Evolutionary conservation across 148 eudicot species (phyloP), one percentile per base, ranked within the genome.

Genomic region (Spergularia bocconei): DNA sequence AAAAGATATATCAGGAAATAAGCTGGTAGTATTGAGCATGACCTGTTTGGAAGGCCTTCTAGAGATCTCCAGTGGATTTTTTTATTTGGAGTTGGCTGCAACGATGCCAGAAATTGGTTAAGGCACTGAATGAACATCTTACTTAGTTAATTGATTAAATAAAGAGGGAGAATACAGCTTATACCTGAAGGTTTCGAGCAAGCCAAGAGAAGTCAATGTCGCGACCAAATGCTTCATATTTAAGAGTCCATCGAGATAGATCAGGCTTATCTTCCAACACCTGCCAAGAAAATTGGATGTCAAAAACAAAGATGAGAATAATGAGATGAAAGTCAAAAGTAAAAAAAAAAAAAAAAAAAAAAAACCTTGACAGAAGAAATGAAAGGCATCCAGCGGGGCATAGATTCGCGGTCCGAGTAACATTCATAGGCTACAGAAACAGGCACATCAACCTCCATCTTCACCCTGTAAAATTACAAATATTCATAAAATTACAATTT

Each of bases 61-160:
- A 90, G 67, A 55, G 98, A 94, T 87, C 96, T 83, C 98, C 98
- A 94, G 68, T 94, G 98, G 76, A 94, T 90, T 83, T 94, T 94
- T 80, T 91, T 95, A 84, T 94, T 94, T 15, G 84, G 96, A 44
- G 85, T 94, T 61, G 98, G 98, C 97, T 91, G 88, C 78, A 85
- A 71, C 60, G 67, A 59, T 59, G 13, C 10, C 13, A 59, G 19
- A 21, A 19, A 21, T 12, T 21, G 63, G 33, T n/a, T 59, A 75
- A 76, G 21, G 44, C 39, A 52, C 36, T 20, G 53, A 50, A 50
- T 41, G 44, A 63, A 68, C 58, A 25, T 16, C 0, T 7, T 20
- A 39, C 17, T 11, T 23, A 23, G 0, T 23, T 23, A 23, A 0
- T n/a, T n/a, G 23, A 1, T 17, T 67, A 8, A 52, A 10, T 75